Evolutionary conservation across 345 rosid genomes (phyloP), one percentile per base, ranked within the genome.

Genomic region (Aurinia saxatilis): DNA sequence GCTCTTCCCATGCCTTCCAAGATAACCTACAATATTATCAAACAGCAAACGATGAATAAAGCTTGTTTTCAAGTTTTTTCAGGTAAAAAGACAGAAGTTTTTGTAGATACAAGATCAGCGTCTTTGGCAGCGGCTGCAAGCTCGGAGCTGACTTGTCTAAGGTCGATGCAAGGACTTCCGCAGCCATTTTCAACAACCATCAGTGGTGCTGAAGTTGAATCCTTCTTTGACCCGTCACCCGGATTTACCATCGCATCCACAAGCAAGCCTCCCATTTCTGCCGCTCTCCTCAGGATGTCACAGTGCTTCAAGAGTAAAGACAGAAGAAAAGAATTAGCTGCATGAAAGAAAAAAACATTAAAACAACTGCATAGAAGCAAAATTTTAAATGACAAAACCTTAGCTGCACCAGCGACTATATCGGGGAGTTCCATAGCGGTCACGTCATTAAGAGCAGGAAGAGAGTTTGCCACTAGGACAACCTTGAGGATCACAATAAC

Each of bases 161-260:
- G 77, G 73, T 93, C 99, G 5, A 93, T 90, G 78, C 99, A 93
- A 44, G 99, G 99, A 75, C 99, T 90, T 50, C 99, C 99, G 13
- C 97, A 93, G 12, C 99, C 99, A 67, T 93, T 93, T 80, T 90
- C 99, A 30, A 93, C 99, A 66, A 90, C 99, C 99, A 83, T 93
- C 77, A 93, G 68, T 42, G 99, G 90, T 53, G 81, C 90, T n/a
- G 90, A 87, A 47, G 86, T 36, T 19, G 81, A 68, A 44, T 67
- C 77, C 69, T 82, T 88, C 79, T 81, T 90, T 34, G 82, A 80
- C 47, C 79, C 80, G 57, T 87, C 86, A 13, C 71, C 66, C 1
- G 79, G 75, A 73, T 63, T 87, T 38, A 64, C 79, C 96, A 89
- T 92, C 33, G 91, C 98, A 78, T 92, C 98, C 51, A 92, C 98